Evolutionary conservation across 129 eudicot genomes (phyloP).

Genomic region (Pittosporum tobira): DNA sequence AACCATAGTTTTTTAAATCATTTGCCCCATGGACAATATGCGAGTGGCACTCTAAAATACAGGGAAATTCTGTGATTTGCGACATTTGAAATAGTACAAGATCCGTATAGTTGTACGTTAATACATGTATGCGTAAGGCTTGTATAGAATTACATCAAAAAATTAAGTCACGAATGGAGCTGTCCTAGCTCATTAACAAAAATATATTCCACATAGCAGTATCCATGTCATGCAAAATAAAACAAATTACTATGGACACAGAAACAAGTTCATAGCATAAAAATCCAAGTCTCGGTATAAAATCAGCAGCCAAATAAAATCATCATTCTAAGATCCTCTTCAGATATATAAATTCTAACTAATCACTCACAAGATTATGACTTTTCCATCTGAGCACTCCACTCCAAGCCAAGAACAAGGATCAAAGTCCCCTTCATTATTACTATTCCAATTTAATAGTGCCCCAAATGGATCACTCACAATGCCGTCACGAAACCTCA

Average conservation of each 20-base stretch:
- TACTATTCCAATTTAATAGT: conserved; percentile 39
- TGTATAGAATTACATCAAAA: too few species aligned
- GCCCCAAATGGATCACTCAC: conserved; percentile 49
- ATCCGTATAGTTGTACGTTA: too few species aligned
- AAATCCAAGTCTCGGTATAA: neutral
- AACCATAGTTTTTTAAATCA: too few species aligned
- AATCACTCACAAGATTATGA: conserved; percentile 42
- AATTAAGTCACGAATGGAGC: too few species aligned
- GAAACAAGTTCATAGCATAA: neutral
- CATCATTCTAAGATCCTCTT: neutral
- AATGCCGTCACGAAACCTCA: conserved; percentile 50
- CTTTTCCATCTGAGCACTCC: conserved; percentile 49
- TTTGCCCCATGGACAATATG: too few species aligned
- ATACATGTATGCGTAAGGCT: too few species aligned
- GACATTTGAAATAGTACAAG: too few species aligned
- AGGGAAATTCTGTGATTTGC: too few species aligned
- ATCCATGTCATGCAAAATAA: too few species aligned
- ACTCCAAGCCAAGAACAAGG: conserved; percentile 70
- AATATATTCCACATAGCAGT: neutral
- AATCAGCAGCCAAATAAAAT: neutral
- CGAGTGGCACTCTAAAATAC: too few species aligned
- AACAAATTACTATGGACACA: neutral
- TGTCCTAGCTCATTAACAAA: neutral
- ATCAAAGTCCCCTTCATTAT: conserved; percentile 20
- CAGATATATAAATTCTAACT: neutral